phyloP scores from a whole-genome alignment of 495 filamentous ascomycete species.

The Trichodelitschia bisporula region DNA sequence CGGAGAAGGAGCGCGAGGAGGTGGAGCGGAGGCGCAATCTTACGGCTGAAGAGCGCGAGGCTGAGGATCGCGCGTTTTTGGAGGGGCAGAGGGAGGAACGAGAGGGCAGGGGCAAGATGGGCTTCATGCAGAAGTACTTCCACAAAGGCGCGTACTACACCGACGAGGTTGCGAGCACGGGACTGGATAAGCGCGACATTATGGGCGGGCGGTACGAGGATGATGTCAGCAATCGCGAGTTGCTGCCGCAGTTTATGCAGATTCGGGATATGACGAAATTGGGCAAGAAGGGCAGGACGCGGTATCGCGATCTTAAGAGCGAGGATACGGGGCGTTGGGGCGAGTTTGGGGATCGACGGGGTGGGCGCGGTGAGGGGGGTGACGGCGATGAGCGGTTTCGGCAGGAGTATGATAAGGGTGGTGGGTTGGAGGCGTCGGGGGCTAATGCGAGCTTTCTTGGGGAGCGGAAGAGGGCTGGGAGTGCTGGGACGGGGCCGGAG shows the following conservation, averaged over 20 bases:
- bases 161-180: constrained; percentile 48
- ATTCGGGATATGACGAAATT: constrained; percentile 83
- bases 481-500: too few relatives aligned
- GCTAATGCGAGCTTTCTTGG: constrained; percentile 36
- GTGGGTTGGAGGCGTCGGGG: constrained; percentile 19
- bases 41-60: constrained; percentile 62
- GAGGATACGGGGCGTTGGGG: constrained; percentile 90
- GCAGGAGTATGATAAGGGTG: constrained; percentile 9
- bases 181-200: constrained; percentile 49
- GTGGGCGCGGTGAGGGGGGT: constrained; percentile 9
- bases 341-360: constrained; percentile 23
- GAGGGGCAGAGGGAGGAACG: constrained; percentile 60
- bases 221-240: constrained; percentile 50
- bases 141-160: constrained; percentile 94
- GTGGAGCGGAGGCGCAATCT: constrained; percentile 72
- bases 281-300: constrained; percentile 76
- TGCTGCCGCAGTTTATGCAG: constrained; percentile 82
- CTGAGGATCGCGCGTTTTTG: constrained; percentile 61
- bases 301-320: constrained; percentile 63
- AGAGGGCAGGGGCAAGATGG: constrained; percentile 59
- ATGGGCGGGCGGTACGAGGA: constrained; percentile 63
- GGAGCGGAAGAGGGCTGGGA: constrained; percentile 22
- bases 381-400: constrained; percentile 15
- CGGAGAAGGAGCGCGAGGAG: constrained; percentile 73
- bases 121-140: constrained; percentile 86